Evolutionary conservation across 768 basidiomycete genomes (phyloP), one percentile per base, ranked within the genome.

Genomic region (Xanthoconium purpureum): DNA sequence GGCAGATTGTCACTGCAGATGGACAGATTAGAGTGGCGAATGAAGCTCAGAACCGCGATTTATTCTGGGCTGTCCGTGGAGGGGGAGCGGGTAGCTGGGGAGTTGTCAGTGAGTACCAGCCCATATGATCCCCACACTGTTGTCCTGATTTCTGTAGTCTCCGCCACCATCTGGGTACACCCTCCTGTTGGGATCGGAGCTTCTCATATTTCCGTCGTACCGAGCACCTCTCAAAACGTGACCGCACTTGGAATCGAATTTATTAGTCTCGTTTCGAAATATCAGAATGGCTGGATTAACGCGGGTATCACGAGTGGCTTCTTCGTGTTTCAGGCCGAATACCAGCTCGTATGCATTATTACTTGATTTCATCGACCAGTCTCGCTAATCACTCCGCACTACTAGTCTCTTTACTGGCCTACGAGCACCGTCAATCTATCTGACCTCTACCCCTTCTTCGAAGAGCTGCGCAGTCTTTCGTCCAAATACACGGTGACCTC

Each of bases 1-100:
- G 28, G 5, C 43, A 67, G 7, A 57, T 80, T 11, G 77, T 83
- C 6, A 77, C 72, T 13, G 69, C 79, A 1, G 65, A 72, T 38
- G 81, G 80, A 3, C 52, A 70, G 6, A 60, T 73, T 33, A 64
- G 76, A 47, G 72, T 62, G 0, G 77, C 67, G 18, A 84, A 82
- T 55, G 63, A 66, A 4, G 69, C 71, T 54, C 69, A 73, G 39
- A 72, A 82, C 61, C 10, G 69, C 3, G 79, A 83, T 54, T 70
- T 84, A 6, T 83, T 81, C 66, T 83, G 79, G 78, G 83, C 82
- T 2, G 61, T 82, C 24, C 71, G 80, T 30, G 82, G 81, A 7
- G 80, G 78, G 0, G 82, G 82, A 0, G 79, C 78, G 0, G 77
- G 79, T n/a, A 81, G 76, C 12, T 83, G 70, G 60, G 81, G 78